Conservation (phyloP, 805 yeast species). For the Aciculoconidium aculeatum region DNA sequence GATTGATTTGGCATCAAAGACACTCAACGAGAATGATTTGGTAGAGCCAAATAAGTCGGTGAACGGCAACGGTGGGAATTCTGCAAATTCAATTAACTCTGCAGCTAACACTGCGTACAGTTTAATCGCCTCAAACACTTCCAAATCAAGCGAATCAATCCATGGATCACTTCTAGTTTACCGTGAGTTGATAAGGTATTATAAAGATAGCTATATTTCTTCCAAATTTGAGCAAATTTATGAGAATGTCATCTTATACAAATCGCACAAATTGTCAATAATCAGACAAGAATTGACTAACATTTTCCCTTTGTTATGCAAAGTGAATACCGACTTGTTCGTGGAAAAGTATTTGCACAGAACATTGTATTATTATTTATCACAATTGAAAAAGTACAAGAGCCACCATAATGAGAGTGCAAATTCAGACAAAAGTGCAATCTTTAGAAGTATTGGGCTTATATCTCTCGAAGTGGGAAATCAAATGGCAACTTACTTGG, state of each 20-base stretch:
- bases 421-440: conserved; percentile 61
- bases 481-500: conserved; percentile 81
- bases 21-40: conserved; percentile 31
- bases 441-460: conserved; percentile 77
- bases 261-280: conserved; percentile 69
- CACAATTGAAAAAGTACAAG: conserved; percentile 67
- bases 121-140: conserved; percentile 15
- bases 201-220: conserved; percentile 67
- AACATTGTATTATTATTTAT: conserved; percentile 68
- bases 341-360: conserved; percentile 77
- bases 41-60: conserved; percentile 1
- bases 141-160: conserved; percentile 52
- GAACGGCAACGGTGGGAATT: conserved; percentile 7
- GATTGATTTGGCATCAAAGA: conserved; percentile 60
- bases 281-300: conserved; percentile 82
- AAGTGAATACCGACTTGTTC: conserved; percentile 68
- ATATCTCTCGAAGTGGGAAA: conserved; percentile 76
- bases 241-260: conserved; percentile 65
- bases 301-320: conserved; percentile 77
- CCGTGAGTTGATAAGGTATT: conserved; percentile 62
- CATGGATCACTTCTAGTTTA: conserved; percentile 85
- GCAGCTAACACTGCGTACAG: conserved; percentile 15
- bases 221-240: conserved; percentile 72
- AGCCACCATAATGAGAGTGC: conserved; percentile 32
- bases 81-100: conserved; percentile 5